phyloP scores from a whole-genome alignment of 2,329 filamentous ascomycete genomes.

The Colletotrichum scovillei region DNA sequence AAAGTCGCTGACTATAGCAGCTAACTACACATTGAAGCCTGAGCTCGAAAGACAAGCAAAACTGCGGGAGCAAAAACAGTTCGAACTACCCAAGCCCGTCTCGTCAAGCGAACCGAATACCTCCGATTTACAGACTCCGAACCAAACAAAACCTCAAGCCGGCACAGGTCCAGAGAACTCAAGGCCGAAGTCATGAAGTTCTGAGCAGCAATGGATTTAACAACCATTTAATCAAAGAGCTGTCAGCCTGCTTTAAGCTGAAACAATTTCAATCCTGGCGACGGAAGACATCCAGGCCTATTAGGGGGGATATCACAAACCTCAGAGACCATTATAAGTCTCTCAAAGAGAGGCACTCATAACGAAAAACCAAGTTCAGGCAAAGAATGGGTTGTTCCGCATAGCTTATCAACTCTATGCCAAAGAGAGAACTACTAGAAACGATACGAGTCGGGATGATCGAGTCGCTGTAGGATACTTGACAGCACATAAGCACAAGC shows the following conservation, averaged over 20 bases:
- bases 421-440: neutral
- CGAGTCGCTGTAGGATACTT: neutral
- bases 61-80: constrained; percentile 7
- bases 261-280: neutral
- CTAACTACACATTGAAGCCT: constrained; percentile 27
- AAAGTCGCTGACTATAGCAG: constrained; percentile 7
- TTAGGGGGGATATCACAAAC: neutral
- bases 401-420: no score
- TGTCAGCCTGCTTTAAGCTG: neutral
- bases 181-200: neutral
- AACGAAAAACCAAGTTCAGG: neutral
- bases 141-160: neutral
- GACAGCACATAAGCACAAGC: neutral
- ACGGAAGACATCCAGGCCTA: neutral
- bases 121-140: neutral
- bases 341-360: neutral
- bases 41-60: constrained; percentile 24
- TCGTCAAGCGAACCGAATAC: neutral
- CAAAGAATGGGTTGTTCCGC: neutral
- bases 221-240: neutral
- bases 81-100: neutral
- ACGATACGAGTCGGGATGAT: neutral
- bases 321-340: neutral
- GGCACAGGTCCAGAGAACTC: neutral
- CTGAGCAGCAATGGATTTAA: neutral